Evolutionary conservation across 2,329 filamentous ascomycete genomes (phyloP).

Genomic region (Mycosphaerella arachidis): DNA sequence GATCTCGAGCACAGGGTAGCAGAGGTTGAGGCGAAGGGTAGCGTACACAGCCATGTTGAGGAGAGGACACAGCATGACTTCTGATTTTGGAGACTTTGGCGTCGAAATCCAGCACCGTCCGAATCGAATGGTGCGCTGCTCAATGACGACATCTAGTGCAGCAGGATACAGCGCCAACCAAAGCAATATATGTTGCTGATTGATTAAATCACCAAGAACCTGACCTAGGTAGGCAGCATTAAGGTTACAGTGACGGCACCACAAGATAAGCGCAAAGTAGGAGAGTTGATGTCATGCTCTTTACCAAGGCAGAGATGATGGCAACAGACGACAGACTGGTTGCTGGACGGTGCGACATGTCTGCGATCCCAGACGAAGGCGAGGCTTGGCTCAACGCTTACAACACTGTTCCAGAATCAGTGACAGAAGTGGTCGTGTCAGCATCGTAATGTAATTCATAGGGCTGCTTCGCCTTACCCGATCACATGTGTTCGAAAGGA

Average conservation of each 20-base stretch:
- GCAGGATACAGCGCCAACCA: background rate
- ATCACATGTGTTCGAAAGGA: background rate
- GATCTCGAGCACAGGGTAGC: conserved; percentile 58
- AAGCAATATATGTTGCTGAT: background rate
- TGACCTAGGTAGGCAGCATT: background rate
- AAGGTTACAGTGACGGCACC: background rate
- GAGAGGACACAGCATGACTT: conserved; percentile 6
- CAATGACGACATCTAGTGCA: background rate
- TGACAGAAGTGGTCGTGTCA: background rate
- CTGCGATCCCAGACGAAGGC: background rate
- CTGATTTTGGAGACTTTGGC: background rate
- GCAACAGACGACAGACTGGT: too few species aligned
- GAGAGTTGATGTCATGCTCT: background rate
- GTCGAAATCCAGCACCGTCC: background rate
- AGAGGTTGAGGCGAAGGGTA: conserved; percentile 53
- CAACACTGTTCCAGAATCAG: background rate
- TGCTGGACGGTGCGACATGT: background rate
- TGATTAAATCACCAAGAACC: background rate
- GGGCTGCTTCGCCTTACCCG: background rate
- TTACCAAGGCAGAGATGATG: too few species aligned
- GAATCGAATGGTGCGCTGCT: background rate
- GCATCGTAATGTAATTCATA: background rate
- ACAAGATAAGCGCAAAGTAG: background rate
- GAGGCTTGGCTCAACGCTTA: background rate
- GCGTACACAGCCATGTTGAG: conserved; percentile 21